A percentile compares a stretch with the other conserved stretches of the same genome.
phyloP scores from a whole-genome alignment of 139 green algal genomes.

The Haematococcus sp. region DNA sequence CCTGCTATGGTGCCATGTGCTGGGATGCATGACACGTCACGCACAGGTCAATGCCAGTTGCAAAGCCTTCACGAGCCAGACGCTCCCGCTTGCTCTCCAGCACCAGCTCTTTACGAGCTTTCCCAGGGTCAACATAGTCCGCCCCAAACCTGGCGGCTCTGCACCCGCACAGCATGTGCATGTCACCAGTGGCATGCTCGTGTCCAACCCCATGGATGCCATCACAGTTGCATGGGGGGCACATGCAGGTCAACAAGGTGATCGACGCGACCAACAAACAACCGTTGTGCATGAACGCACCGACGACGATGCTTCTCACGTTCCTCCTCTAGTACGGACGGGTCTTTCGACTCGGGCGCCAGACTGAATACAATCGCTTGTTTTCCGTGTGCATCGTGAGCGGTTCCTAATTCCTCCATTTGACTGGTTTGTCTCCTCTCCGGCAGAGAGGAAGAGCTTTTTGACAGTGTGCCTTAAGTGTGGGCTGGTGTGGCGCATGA shows the following conservation, averaged over 20 bases:
- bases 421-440: neutral
- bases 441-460: neutral
- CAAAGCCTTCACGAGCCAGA: slow-evolving; percentile 44
- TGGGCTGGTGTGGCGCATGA: too few species aligned
- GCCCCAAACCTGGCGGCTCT: slow-evolving; percentile 36
- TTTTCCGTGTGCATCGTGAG: neutral
- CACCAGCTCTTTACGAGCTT: slow-evolving; percentile 33
- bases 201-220: neutral
- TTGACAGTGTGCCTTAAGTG: neutral
- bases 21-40: too few species aligned
- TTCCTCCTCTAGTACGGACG: slow-evolving; percentile 46
- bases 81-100: slow-evolving; percentile 31
- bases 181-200: neutral
- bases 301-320: slow-evolving; percentile 51
- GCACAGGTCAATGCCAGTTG: slow-evolving; percentile 68
- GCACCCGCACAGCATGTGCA: neutral
- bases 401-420: neutral
- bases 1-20: too few species aligned
- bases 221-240: too few species aligned
- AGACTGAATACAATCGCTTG: slow-evolving; percentile 35
- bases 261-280: too few species aligned
- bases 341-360: slow-evolving; percentile 15
- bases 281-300: slow-evolving; percentile 11
- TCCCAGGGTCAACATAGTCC: slow-evolving; percentile 42
- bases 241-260: too few species aligned